Percentiles rank a stretch among this genome's conserved stretches.
Conservation (phyloP, 2,329 filamentous ascomycete species). For the Lecanicillium sp. region DNA sequence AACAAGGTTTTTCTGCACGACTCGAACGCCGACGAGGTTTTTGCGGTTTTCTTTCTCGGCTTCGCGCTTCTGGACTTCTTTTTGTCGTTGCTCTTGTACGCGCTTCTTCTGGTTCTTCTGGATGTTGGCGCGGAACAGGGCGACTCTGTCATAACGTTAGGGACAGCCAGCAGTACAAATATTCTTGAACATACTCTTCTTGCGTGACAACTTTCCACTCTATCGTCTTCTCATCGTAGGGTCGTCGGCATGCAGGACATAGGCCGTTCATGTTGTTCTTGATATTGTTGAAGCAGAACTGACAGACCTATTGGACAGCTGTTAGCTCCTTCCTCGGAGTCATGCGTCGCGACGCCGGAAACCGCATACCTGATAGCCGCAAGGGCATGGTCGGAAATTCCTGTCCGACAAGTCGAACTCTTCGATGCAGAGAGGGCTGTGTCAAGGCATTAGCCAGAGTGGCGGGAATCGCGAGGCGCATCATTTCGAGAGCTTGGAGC, state of each 20-base stretch:
- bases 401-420: constrained; percentile 97
- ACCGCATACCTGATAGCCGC: constrained; percentile 82
- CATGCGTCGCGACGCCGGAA: background rate
- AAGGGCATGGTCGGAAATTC: constrained; percentile 94
- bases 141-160: constrained; percentile 44
- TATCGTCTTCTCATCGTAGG: constrained; percentile 95
- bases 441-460: constrained; percentile 17
- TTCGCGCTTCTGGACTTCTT: constrained; percentile 93
- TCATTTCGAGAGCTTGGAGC: constrained; percentile 6
- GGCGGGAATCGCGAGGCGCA: constrained; percentile 15
- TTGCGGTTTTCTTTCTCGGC: constrained; percentile 94
- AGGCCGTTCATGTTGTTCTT: constrained; percentile 96
- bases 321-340: constrained; percentile 10
- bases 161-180: background rate
- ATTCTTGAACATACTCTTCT: constrained; percentile 64
- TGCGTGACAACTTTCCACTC: constrained; percentile 91
- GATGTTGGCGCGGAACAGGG: constrained; percentile 69
- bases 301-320: constrained; percentile 70
- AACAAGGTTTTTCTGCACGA: constrained; percentile 97
- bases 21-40: constrained; percentile 88
- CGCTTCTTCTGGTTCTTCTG: constrained; percentile 92
- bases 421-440: constrained; percentile 93
- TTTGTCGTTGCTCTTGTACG: constrained; percentile 74
- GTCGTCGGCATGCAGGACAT: constrained; percentile 92
- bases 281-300: constrained; percentile 99